phyloP scores from a whole-genome alignment of 768 basidiomycete species.

The Macrocybe gigantea region DNA sequence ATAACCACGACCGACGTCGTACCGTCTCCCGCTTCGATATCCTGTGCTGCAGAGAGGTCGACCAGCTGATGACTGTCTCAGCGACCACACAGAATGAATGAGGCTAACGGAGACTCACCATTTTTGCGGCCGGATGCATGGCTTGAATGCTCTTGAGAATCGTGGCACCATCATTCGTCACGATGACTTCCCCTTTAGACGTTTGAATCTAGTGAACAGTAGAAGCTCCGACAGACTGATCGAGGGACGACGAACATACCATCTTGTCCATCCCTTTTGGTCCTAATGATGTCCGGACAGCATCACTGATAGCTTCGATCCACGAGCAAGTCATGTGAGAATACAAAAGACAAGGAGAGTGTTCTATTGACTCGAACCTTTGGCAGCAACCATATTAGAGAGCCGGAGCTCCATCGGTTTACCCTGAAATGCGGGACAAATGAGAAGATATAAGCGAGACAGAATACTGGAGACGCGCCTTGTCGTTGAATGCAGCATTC shows the following conservation, averaged over 20 bases:
- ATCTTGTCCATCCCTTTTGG: slow-evolving; percentile 99
- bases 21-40: slow-evolving; percentile 97
- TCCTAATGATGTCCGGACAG: slow-evolving; percentile 92
- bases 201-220: slow-evolving; percentile 76
- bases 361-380: slow-evolving; percentile 47
- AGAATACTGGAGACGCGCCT: slow-evolving; percentile 36
- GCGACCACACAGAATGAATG: too few relatives aligned
- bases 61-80: slow-evolving; percentile 59
- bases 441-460: slow-evolving; percentile 4
- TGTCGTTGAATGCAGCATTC: slow-evolving; percentile 84
- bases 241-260: slow-evolving; percentile 40
- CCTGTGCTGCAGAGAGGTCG: slow-evolving; percentile 95
- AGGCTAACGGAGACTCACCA: slow-evolving; percentile 48
- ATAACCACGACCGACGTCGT: slow-evolving; percentile 97
- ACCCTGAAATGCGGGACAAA: slow-evolving; percentile 50
- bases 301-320: slow-evolving; percentile 86
- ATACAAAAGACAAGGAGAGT: neutral
- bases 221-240: slow-evolving; percentile 5
- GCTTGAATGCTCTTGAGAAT: slow-evolving; percentile 95
- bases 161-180: slow-evolving; percentile 98
- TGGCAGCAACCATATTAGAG: slow-evolving; percentile 97
- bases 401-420: slow-evolving; percentile 98
- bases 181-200: slow-evolving; percentile 91
- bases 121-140: slow-evolving; percentile 95
- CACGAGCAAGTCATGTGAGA: slow-evolving; percentile 6